phyloP scores from a whole-genome alignment of 768 basidiomycete genomes.

The Lactarius sp. region DNA sequence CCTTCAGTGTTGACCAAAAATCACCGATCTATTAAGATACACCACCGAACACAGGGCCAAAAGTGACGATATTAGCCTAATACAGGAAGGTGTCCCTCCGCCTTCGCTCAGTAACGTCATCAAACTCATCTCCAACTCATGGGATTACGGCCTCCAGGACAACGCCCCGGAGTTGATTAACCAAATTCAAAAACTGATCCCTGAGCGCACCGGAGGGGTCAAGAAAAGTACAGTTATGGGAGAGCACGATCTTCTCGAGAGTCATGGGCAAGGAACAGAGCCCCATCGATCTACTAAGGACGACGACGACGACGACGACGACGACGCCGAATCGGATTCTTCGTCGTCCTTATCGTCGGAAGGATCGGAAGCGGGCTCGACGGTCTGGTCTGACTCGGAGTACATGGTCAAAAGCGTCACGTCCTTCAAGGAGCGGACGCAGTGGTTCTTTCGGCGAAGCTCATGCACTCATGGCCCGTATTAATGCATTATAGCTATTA shows the following conservation, averaged over 20 bases:
- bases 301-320: not conserved
- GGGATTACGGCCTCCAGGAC: not conserved
- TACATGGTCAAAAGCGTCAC: slow-evolving; percentile 4
- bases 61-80: not conserved
- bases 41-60: not conserved
- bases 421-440: slow-evolving; percentile 8
- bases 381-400: not conserved
- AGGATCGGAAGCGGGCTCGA: not conserved
- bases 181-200: not conserved
- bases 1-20: not conserved
- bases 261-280: not conserved
- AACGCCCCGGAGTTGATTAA: not conserved
- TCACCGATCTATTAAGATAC: not conserved
- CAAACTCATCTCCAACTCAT: not conserved
- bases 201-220: not conserved
- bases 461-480: too few relatives aligned
- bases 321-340: not conserved
- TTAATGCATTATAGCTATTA: too few relatives aligned
- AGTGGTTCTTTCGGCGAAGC: not conserved
- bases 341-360: not conserved
- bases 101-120: not conserved
- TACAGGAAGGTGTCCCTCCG: not conserved
- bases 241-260: not conserved
- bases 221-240: not conserved
- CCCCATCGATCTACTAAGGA: not conserved